phyloP scores from a whole-genome alignment of 2,329 filamentous ascomycete genomes.

The Balansia obtecta region DNA sequence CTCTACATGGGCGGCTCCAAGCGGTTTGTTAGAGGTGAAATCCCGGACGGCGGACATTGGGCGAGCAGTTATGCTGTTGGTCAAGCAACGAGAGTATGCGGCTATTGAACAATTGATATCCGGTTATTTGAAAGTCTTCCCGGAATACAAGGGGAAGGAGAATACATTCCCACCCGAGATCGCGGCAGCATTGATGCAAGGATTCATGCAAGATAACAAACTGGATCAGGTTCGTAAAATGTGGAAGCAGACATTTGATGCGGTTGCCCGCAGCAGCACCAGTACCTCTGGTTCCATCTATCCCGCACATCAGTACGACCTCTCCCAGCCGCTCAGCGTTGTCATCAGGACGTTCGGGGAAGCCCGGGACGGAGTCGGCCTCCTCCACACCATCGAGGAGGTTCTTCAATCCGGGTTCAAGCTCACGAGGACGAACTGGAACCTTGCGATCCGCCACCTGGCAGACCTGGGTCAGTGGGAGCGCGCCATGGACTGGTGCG shows the following conservation, averaged over 20 bases:
- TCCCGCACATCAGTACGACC: conserved; percentile 38
- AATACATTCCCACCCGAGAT: conserved; percentile 39
- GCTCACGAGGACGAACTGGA: conserved; percentile 70
- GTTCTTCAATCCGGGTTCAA: conserved; percentile 56
- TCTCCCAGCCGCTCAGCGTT: conserved; percentile 34
- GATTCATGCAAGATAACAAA: conserved; percentile 44
- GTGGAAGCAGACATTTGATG: conserved; percentile 51
- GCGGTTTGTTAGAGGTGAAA: conserved; percentile 13
- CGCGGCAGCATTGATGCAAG: conserved; percentile 54
- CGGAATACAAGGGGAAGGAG: conserved; percentile 16
- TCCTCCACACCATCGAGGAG: conserved; percentile 39
- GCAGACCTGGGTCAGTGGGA: conserved; percentile 44
- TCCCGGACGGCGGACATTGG: conserved; percentile 18
- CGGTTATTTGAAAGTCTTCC: conserved; percentile 34
- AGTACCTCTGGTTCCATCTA: conserved; percentile 22
- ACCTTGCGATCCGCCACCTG: conserved; percentile 59
- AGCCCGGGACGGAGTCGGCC: conserved; percentile 28
- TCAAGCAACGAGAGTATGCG: conserved; percentile 30
- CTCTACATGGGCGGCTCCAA: conserved; percentile 5
- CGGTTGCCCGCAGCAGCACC: conserved; percentile 28
- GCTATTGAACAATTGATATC: conserved; percentile 45
- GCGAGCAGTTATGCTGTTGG: conserved; percentile 22
- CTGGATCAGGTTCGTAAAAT: conserved; percentile 49
- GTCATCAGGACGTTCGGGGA: conserved; percentile 34
- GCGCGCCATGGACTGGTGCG: conserved; percentile 63